Conservation (phyloP, 371 early-diverging fungal species). For the Mycotypha africana region DNA sequence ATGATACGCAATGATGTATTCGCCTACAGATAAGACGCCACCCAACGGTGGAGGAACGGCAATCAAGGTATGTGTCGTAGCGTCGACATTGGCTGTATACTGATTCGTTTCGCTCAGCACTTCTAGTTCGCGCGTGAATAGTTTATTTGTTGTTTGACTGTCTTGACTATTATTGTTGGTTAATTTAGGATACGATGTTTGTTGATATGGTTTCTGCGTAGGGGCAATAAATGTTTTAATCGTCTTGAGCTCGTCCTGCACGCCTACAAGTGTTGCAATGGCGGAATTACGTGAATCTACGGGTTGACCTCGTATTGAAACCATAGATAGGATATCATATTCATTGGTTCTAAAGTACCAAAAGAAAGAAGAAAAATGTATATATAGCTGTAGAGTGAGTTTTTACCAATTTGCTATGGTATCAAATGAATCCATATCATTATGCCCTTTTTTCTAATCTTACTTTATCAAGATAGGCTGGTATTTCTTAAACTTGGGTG, state of each 20-base stretch:
- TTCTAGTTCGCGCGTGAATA: not conserved
- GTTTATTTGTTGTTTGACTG: not conserved
- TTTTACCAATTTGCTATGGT: no score
- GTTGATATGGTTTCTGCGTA: no score
- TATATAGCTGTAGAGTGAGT: no score
- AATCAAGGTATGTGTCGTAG: conserved; percentile 51
- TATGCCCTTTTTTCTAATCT: not conserved
- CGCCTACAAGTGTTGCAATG: conserved; percentile 12
- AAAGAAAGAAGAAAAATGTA: not conserved
- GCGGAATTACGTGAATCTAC: not conserved
- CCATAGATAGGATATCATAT: conserved; percentile 13
- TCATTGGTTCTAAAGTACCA: conserved; percentile 8
- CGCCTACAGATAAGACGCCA: conserved; percentile 68
- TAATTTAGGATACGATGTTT: no score
- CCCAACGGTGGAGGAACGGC: conserved; percentile 54
- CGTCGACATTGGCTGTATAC: conserved; percentile 32
- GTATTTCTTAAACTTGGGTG: not conserved
- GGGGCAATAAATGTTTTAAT: conserved; percentile 13
- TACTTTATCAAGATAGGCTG: not conserved
- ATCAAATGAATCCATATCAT: not conserved
- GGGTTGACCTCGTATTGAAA: conserved; percentile 2
- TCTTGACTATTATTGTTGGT: no score
- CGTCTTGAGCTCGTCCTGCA: conserved; percentile 12
- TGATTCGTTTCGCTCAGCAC: not conserved
- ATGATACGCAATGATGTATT: conserved; percentile 59